phyloP scores from a whole-genome alignment of 1,284 basidiomycete species.

The Leccinum ponderosum region DNA sequence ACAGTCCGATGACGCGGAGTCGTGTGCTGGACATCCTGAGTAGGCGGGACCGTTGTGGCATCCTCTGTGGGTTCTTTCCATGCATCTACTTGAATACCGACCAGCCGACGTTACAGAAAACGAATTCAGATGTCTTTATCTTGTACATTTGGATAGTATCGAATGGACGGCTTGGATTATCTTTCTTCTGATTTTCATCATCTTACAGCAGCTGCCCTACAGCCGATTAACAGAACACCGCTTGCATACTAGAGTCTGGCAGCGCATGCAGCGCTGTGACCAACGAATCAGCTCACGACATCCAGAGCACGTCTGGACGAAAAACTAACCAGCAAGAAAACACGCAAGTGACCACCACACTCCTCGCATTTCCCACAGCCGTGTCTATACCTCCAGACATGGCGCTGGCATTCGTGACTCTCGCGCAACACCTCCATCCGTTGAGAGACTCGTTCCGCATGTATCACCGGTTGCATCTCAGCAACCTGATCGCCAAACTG shows the following conservation, averaged over 20 bases:
- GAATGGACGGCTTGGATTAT: not conserved
- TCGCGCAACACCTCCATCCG: constrained; percentile 22
- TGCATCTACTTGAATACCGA: not conserved
- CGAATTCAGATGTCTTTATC: not conserved
- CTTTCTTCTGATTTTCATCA: not conserved
- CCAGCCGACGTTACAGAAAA: not conserved
- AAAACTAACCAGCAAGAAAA: constrained; percentile 36
- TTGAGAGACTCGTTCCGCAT: constrained; percentile 18
- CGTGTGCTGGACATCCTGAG: constrained; percentile 4
- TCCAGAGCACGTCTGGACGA: not conserved
- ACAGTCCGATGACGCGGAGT: constrained; percentile 12
- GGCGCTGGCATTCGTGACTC: constrained; percentile 36
- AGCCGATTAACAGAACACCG: constrained; percentile 34
- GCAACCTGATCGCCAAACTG: constrained; percentile 19
- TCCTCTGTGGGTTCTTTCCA: not conserved
- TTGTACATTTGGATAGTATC: constrained; percentile 4
- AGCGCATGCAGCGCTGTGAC: constrained; percentile 34
- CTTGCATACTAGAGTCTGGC: constrained; percentile 32
- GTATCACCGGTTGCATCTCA: constrained; percentile 10
- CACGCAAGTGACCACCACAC: constrained; percentile 26
- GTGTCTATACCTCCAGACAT: constrained; percentile 26
- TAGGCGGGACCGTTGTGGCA: not conserved
- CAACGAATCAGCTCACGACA: not conserved
- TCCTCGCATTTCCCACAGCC: constrained; percentile 35
- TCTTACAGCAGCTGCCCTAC: constrained; percentile 17